Conservation (phyloP, 2,329 filamentous ascomycete genomes). For the Fusarium nelsonii region DNA sequence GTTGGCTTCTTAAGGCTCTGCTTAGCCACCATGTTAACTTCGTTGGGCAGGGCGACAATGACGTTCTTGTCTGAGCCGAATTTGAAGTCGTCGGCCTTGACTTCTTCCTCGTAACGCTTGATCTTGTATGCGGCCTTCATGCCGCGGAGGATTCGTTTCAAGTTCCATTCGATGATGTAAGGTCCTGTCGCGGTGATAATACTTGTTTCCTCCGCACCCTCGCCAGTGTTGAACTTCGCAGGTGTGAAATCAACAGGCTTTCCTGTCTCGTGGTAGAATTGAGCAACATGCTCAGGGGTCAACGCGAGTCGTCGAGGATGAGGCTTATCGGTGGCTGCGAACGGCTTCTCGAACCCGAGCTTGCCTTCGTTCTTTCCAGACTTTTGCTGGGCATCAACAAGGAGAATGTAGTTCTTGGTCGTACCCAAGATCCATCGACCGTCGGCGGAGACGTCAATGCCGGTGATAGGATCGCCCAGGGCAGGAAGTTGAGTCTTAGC, state of each 20-base stretch:
- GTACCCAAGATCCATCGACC: slow-evolving; percentile 96
- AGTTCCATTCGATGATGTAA: slow-evolving; percentile 95
- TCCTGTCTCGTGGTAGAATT: slow-evolving; percentile 97
- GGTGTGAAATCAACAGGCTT: slow-evolving; percentile 88
- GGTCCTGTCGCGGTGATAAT: slow-evolving; percentile 97
- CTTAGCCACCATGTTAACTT: slow-evolving; percentile 97
- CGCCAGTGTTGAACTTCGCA: slow-evolving; percentile 92
- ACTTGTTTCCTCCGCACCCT: slow-evolving; percentile 84
- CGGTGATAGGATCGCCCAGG: slow-evolving; percentile 93
- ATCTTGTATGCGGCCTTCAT: slow-evolving; percentile 93
- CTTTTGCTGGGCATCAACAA: slow-evolving; percentile 92
- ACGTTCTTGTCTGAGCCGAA: slow-evolving; percentile 98
- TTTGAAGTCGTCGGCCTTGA: slow-evolving; percentile 98
- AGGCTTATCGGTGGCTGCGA: slow-evolving; percentile 92
- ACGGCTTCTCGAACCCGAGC: slow-evolving; percentile 95
- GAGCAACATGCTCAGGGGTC: slow-evolving; percentile 91
- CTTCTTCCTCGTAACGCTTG: slow-evolving; percentile 94
- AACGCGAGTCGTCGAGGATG: slow-evolving; percentile 91
- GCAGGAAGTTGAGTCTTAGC: slow-evolving; percentile 98
- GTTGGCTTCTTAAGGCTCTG: slow-evolving; percentile 88
- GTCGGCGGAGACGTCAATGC: slow-evolving; percentile 94
- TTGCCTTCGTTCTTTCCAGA: slow-evolving; percentile 96
- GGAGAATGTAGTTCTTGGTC: slow-evolving; percentile 91
- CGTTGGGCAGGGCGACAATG: slow-evolving; percentile 95
- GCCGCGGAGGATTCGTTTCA: slow-evolving; percentile 88